A percentile compares a stretch with the other conserved stretches of the same genome.
Conservation (phyloP, 371 early-diverging fungal species). For the Gilbertella persicaria region DNA sequence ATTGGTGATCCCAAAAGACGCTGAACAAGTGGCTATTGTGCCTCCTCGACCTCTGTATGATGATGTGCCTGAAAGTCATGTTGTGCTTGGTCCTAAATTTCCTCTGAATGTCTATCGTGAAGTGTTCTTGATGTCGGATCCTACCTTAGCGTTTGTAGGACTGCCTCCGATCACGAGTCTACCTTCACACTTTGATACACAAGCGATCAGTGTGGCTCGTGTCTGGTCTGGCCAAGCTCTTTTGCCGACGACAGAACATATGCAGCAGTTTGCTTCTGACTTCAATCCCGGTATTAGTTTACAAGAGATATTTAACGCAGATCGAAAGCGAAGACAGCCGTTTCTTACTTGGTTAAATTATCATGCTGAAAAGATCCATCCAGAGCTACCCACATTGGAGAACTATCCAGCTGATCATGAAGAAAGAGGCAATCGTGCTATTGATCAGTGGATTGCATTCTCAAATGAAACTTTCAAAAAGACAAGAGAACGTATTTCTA, state of each 20-base stretch:
- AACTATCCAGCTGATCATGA: conserved; percentile 14
- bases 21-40: conserved; percentile 4
- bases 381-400: conserved; percentile 4
- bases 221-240: conserved; percentile 38
- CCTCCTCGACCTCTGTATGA: neutral
- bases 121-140: conserved; percentile 36
- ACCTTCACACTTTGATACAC: conserved; percentile 31
- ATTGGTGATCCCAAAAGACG: conserved; percentile 7
- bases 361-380: conserved; percentile 21
- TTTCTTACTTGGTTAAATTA: conserved; percentile 36
- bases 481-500: neutral
- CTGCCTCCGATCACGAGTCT: conserved; percentile 22
- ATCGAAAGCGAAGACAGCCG: conserved; percentile 16
- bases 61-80: conserved; percentile 15
- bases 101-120: conserved; percentile 34
- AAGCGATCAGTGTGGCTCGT: conserved; percentile 37
- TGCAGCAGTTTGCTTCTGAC: conserved; percentile 21
- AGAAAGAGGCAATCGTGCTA: neutral
- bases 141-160: conserved; percentile 41
- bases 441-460: neutral
- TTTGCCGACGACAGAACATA: conserved; percentile 23
- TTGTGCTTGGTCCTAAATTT: conserved; percentile 7
- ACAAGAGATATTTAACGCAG: neutral
- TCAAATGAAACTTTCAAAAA: conserved; percentile 3
- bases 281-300: conserved; percentile 11